phyloP scores from a whole-genome alignment of 1,284 basidiomycete genomes.

The Wolfiporia cocos region DNA sequence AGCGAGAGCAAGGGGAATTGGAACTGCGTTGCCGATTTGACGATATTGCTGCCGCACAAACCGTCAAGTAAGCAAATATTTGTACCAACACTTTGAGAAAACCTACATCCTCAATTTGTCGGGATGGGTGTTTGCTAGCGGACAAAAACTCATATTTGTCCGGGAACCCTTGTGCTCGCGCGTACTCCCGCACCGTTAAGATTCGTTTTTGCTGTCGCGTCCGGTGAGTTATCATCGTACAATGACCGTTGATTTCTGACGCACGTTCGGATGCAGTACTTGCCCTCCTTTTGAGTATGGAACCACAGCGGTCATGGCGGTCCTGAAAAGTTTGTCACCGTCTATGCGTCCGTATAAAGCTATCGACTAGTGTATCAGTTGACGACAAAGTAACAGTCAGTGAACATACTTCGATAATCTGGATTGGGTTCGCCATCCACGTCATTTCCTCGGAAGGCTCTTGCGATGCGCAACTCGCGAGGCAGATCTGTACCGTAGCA shows the following conservation, averaged over 20 bases:
- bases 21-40: constrained; percentile 73
- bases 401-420: constrained; percentile 7
- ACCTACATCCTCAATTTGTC: constrained; percentile 44
- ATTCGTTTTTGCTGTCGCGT: constrained; percentile 54
- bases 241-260: constrained; percentile 17
- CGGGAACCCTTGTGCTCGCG: constrained; percentile 69
- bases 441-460: constrained; percentile 1
- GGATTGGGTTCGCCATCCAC: constrained; percentile 6
- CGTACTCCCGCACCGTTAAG: constrained; percentile 56
- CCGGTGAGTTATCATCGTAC: neutral
- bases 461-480: constrained; percentile 19
- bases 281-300: constrained; percentile 45
- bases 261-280: constrained; percentile 55
- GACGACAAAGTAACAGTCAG: neutral
- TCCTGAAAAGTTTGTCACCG: constrained; percentile 44
- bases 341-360: constrained; percentile 51
- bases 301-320: constrained; percentile 46
- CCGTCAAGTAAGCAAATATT: neutral
- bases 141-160: constrained; percentile 57
- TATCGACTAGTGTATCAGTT: constrained; percentile 16
- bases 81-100: too few relatives aligned
- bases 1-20: constrained; percentile 56
- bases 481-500: too few relatives aligned
- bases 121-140: constrained; percentile 26
- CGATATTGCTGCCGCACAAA: constrained; percentile 44